These are phyloP conservation scores for Atkinsonella texensis DNA, from an alignment of 2,329 filamentous ascomycete genomes.

Conservation along the genomic window DNA sequence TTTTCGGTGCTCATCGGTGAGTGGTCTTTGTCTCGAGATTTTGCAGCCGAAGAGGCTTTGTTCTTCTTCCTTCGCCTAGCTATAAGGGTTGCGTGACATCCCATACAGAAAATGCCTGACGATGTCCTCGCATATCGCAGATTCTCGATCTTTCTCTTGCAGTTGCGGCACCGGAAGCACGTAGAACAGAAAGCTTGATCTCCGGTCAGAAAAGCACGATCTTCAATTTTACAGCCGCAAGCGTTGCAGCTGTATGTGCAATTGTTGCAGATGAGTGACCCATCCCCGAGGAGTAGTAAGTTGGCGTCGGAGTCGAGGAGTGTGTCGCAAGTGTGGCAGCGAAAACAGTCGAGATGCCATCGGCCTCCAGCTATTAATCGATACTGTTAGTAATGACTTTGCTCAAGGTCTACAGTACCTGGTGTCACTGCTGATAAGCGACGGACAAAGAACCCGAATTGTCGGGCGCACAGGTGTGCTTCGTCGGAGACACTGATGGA, in stretches of 20 bases:
- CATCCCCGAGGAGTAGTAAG: conserved; percentile 89
- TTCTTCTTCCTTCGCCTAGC: conserved; percentile 79
- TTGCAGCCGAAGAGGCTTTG: conserved; percentile 49
- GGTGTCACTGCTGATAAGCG: not conserved
- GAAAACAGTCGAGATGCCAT: conserved; percentile 99
- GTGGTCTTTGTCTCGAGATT: conserved; percentile 49
- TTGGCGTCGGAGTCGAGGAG: conserved; percentile 97
- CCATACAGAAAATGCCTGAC: conserved; percentile 99
- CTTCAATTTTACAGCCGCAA: conserved; percentile 95
- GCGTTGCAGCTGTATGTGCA: conserved; percentile 98
- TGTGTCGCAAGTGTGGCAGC: conserved; percentile 89
- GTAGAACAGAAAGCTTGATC: conserved; percentile 97
- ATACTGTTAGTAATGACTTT: conserved; percentile 12
- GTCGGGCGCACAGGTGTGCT: not conserved
- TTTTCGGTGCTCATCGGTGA: conserved; percentile 72
- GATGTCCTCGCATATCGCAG: conserved; percentile 93
- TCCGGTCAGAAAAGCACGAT: conserved; percentile 90
- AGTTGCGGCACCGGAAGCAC: conserved; percentile 95
- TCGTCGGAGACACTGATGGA: not conserved
- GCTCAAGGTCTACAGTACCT: not conserved
- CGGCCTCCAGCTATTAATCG: conserved; percentile 64
- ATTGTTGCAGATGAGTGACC: conserved; percentile 97
- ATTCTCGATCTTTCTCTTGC: conserved; percentile 98
- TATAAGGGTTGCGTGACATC: conserved; percentile 94
- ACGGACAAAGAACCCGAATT: not conserved